A percentile compares a stretch with the other conserved stretches of the same genome.
Evolutionary conservation across 1,284 basidiomycete species (phyloP).

Genomic region (Mycosarcoma maydis): DNA sequence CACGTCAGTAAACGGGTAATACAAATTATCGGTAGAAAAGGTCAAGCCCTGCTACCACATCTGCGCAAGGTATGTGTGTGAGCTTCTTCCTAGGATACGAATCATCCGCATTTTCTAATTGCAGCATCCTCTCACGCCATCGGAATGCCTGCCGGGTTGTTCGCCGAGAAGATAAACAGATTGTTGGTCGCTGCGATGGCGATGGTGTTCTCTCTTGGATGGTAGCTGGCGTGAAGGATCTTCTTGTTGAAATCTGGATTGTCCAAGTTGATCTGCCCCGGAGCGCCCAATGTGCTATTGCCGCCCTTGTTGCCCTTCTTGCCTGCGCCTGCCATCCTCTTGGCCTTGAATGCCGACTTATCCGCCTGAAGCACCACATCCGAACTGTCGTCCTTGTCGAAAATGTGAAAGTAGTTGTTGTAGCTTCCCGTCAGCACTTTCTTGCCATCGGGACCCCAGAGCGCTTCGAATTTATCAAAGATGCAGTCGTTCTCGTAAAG

Average conservation of each 20-base stretch:
- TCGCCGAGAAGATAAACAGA: constrained; percentile 71
- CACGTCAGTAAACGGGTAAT: too few species aligned
- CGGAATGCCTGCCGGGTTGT: constrained; percentile 53
- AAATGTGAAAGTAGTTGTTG: constrained; percentile 99
- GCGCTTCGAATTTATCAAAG: constrained; percentile 91
- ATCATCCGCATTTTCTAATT: too few species aligned
- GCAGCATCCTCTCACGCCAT: constrained; percentile 20
- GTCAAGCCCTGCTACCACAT: too few species aligned
- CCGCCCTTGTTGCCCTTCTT: constrained; percentile 76
- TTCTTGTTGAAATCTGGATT: constrained; percentile 89
- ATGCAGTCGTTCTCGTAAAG: constrained; percentile 99
- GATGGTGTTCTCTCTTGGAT: constrained; percentile 96
- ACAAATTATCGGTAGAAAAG: too few species aligned
- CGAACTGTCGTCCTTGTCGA: constrained; percentile 87
- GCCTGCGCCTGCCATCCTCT: constrained; percentile 81
- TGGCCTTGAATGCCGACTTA: constrained; percentile 99
- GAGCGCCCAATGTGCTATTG: constrained; percentile 77
- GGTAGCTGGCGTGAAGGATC: constrained; percentile 87
- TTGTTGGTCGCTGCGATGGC: constrained; percentile 69
- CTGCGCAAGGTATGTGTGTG: too few species aligned
- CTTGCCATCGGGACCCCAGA: constrained; percentile 64
- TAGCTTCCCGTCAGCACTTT: constrained; percentile 84
- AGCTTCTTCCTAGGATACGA: too few species aligned
- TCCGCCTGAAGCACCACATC: constrained; percentile 97
- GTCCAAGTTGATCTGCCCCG: constrained; percentile 65